Percentiles rank a stretch among this genome's conserved stretches.
Conservation (phyloP, 352 stramenopile species). For the Globisporangium alternatum region DNA sequence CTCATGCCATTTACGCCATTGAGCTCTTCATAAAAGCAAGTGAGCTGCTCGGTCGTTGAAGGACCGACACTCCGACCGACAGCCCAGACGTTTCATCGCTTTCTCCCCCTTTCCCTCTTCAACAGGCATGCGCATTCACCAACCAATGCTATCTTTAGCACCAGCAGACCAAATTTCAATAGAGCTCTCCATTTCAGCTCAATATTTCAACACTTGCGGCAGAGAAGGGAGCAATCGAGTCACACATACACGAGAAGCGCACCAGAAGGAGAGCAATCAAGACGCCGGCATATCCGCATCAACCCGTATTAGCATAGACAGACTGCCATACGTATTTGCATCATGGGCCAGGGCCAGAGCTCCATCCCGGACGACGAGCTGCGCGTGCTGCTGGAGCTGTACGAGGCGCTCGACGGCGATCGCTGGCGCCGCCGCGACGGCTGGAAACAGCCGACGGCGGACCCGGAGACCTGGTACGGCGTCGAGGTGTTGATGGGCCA, state of each 20-base stretch:
- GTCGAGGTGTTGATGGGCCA: conserved; percentile 70
- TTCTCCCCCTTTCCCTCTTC: too few relatives aligned
- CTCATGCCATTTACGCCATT: not conserved
- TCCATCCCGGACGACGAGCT: conserved; percentile 70
- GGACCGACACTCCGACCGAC: too few relatives aligned
- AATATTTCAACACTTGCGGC: not conserved
- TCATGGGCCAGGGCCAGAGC: conserved; percentile 79
- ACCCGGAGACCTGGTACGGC: conserved; percentile 79
- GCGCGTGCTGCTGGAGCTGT: conserved; percentile 64
- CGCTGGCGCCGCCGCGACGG: conserved; percentile 71
- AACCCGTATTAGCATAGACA: not conserved
- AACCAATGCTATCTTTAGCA: too few relatives aligned
- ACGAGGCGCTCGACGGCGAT: conserved; percentile 64
- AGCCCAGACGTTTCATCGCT: too few relatives aligned
- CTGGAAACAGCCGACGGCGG: conserved; percentile 69
- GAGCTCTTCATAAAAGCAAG: not conserved
- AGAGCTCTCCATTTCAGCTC: not conserved
- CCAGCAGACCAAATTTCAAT: not conserved
- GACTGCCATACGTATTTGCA: not conserved
- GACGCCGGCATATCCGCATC: not conserved
- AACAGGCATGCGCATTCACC: too few relatives aligned
- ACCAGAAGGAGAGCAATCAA: not conserved
- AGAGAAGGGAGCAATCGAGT: not conserved
- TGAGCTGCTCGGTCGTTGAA: too few relatives aligned
- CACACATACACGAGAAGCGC: not conserved